Evolutionary conservation across 768 basidiomycete genomes (phyloP).

Genomic region (Lactifluus piperatus): DNA sequence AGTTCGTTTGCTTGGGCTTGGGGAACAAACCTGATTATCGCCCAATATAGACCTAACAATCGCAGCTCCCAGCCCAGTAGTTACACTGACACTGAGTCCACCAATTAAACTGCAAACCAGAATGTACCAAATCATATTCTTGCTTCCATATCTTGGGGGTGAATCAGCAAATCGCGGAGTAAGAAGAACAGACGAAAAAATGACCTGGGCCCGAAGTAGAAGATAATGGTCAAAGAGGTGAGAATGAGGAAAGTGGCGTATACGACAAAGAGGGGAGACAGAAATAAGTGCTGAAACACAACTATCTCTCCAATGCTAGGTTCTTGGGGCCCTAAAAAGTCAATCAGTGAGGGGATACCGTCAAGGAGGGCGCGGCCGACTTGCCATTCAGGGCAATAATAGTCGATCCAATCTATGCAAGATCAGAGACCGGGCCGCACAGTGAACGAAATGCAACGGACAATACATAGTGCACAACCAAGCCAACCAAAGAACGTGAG

Average conservation of each 20-base stretch:
- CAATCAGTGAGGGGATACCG: slow-evolving; percentile 3
- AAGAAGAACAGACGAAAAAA: background rate
- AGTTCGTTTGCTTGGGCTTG: background rate
- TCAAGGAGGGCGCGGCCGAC: slow-evolving; percentile 24
- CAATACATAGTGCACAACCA: slow-evolving; percentile 86
- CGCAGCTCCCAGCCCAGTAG: slow-evolving; percentile 85
- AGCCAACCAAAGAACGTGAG: slow-evolving; percentile 97
- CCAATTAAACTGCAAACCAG: slow-evolving; percentile 94
- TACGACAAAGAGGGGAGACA: slow-evolving; percentile 74
- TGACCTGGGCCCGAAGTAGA: slow-evolving; percentile 76
- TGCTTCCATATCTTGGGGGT: slow-evolving; percentile 62
- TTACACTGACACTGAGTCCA: slow-evolving; percentile 89
- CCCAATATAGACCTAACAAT: slow-evolving; percentile 75
- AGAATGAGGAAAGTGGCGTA: slow-evolving; percentile 57
- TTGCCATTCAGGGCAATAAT: slow-evolving; percentile 84
- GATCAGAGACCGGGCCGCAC: background rate
- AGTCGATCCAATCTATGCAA: slow-evolving; percentile 61
- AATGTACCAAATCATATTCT: slow-evolving; percentile 94
- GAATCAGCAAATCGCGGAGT: background rate
- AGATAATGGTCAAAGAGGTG: slow-evolving; percentile 58
- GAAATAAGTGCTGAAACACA: slow-evolving; percentile 70
- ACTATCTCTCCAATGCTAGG: slow-evolving; percentile 57
- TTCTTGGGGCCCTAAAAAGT: slow-evolving; percentile 53
- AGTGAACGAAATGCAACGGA: slow-evolving; percentile 32
- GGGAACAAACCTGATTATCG: slow-evolving; percentile 59